Conservation (phyloP, 2,329 filamentous ascomycete species). For the Colletotrichum abscissum region DNA sequence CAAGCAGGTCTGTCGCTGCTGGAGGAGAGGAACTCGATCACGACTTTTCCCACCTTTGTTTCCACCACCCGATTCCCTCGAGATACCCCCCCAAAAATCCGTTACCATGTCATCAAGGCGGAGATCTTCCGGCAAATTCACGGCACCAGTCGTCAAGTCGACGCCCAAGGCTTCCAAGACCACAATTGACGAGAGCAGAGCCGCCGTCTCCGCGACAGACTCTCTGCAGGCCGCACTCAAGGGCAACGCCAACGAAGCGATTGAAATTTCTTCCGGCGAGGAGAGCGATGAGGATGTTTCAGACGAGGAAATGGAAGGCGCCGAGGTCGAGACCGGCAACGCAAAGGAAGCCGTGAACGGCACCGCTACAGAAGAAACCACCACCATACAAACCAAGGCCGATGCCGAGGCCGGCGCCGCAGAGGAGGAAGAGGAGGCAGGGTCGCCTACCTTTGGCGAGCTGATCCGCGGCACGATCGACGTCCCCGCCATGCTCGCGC, state of each 20-base stretch:
- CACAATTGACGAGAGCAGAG: constrained; percentile 68
- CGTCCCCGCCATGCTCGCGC: constrained; percentile 71
- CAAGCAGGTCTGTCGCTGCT: constrained; percentile 32
- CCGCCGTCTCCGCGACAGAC: constrained; percentile 61
- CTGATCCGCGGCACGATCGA: constrained; percentile 83
- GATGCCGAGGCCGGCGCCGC: constrained; percentile 41
- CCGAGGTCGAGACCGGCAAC: constrained; percentile 37
- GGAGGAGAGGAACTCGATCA: constrained; percentile 13
- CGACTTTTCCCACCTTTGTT: constrained; percentile 15
- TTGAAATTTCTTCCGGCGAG: constrained; percentile 69
- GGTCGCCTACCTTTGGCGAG: constrained; percentile 83
- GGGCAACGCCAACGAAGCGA: constrained; percentile 50
- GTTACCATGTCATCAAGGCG: constrained; percentile 68
- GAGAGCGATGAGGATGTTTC: constrained; percentile 59
- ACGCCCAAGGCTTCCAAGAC: constrained; percentile 63
- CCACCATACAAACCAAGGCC: constrained; percentile 44
- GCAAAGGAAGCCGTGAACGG: constrained; percentile 39
- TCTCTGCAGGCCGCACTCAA: constrained; percentile 49
- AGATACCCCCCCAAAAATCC: constrained; percentile 15
- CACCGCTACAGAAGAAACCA: constrained; percentile 36
- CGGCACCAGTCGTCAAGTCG: constrained; percentile 64
- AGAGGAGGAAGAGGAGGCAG: constrained; percentile 60
- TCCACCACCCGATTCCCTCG: neutral
- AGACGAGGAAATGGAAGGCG: constrained; percentile 52
- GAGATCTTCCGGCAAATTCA: constrained; percentile 68